These are phyloP conservation scores for Pulveroboletus sp. DNA, from an alignment of 768 basidiomycete genomes.

Conservation along the genomic window DNA sequence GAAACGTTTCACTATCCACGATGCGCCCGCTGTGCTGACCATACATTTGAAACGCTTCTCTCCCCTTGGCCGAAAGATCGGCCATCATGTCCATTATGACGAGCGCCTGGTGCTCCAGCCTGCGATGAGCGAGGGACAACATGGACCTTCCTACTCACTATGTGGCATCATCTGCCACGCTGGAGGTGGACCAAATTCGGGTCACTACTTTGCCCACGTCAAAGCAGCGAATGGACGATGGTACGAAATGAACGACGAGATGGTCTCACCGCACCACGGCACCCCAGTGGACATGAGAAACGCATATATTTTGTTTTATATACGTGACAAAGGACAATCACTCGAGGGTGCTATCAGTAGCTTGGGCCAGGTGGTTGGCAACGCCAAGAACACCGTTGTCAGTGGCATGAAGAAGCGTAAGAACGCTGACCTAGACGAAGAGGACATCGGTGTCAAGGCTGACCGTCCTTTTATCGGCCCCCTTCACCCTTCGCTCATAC, in stretches of 20 bases:
- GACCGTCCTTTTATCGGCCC: slow-evolving; percentile 61
- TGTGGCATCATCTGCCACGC: slow-evolving; percentile 94
- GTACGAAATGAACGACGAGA: slow-evolving; percentile 95
- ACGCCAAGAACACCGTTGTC: slow-evolving; percentile 38
- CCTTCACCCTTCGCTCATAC: slow-evolving; percentile 48
- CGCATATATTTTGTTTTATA: slow-evolving; percentile 93
- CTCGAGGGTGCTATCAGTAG: slow-evolving; percentile 55
- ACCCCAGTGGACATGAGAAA: slow-evolving; percentile 63
- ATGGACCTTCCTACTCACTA: slow-evolving; percentile 75
- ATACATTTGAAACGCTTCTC: slow-evolving; percentile 95
- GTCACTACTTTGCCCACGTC: slow-evolving; percentile 90
- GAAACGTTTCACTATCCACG: slow-evolving; percentile 85
- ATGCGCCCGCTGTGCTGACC: slow-evolving; percentile 84
- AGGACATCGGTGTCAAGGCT: slow-evolving; percentile 49
- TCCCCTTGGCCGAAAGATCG: slow-evolving; percentile 83
- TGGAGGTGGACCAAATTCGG: slow-evolving; percentile 89
- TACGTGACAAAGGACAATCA: slow-evolving; percentile 72
- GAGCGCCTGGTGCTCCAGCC: slow-evolving; percentile 66
- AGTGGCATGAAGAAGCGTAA: slow-evolving; percentile 48
- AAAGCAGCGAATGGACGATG: slow-evolving; percentile 67
- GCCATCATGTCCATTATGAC: slow-evolving; percentile 72
- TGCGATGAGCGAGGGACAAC: slow-evolving; percentile 80
- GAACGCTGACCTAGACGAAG: slow-evolving; percentile 42
- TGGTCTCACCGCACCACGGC: slow-evolving; percentile 42
- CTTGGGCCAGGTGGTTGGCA: slow-evolving; percentile 14